phyloP scores from a whole-genome alignment of 2,329 filamentous ascomycete genomes.

The Aspergillus sp. region DNA sequence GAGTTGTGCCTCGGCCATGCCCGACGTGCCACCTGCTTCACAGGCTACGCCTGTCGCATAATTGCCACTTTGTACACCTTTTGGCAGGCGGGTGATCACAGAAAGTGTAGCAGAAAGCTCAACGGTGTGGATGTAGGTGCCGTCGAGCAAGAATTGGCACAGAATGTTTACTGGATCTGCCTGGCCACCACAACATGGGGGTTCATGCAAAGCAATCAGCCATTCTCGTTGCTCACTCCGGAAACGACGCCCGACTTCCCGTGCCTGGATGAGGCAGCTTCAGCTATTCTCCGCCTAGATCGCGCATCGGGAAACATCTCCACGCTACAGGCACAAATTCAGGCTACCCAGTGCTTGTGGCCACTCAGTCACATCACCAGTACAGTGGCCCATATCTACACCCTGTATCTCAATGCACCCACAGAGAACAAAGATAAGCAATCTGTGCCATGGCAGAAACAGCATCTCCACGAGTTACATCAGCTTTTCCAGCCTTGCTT shows the following conservation, averaged over 20 bases:
- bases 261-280: constrained; percentile 21
- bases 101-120: constrained; percentile 36
- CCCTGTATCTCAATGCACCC: constrained; percentile 4
- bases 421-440: background rate
- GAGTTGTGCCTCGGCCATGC: constrained; percentile 8
- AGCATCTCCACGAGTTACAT: constrained; percentile 10
- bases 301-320: constrained; percentile 20
- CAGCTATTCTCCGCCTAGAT: constrained; percentile 21
- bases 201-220: constrained; percentile 39
- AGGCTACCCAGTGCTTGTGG: constrained; percentile 8
- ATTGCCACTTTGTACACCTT: constrained; percentile 35
- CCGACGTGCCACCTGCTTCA: constrained; percentile 40
- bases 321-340: constrained; percentile 6
- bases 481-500: constrained; percentile 6
- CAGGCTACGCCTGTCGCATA: constrained; percentile 37
- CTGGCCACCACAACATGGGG: constrained; percentile 44
- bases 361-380: constrained; percentile 12
- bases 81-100: constrained; percentile 21
- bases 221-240: constrained; percentile 20
- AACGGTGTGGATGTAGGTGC: constrained; percentile 46
- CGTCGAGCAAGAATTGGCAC: constrained; percentile 44
- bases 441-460: constrained; percentile 4
- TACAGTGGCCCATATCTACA: constrained; percentile 8
- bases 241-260: constrained; percentile 20
- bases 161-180: constrained; percentile 45